Percentiles rank a stretch among this genome's conserved stretches.
Evolutionary conservation across 495 filamentous ascomycete species (phyloP).

Genomic region (Neurospora pannonica): DNA sequence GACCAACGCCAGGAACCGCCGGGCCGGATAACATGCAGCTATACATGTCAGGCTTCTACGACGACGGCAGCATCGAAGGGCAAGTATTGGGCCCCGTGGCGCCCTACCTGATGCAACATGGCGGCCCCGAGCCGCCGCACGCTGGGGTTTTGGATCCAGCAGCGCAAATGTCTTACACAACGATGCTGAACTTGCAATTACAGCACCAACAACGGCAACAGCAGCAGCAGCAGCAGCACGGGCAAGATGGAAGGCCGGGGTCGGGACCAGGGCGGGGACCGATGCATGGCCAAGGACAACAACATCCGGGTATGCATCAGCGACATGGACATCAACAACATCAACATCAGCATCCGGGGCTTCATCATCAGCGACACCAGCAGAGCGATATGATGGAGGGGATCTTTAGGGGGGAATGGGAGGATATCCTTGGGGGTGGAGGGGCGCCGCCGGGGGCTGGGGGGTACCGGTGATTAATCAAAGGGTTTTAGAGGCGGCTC

Average conservation of each 20-base stretch:
- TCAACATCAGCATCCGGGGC: conserved; percentile 8
- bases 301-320: conserved; percentile 12
- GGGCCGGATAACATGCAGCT: conserved; percentile 24
- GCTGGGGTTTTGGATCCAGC: conserved; percentile 23
- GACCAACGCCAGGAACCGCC: neutral
- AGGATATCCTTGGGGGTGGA: conserved; percentile 14
- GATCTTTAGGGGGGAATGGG: conserved; percentile 22
- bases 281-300: neutral
- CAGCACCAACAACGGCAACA: conserved; percentile 1
- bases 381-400: conserved; percentile 32
- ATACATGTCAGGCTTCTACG: conserved; percentile 33
- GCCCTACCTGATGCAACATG: conserved; percentile 34
- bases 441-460: neutral
- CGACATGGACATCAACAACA: conserved; percentile 6
- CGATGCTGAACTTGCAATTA: conserved; percentile 5
- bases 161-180: conserved; percentile 26
- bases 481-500: neutral
- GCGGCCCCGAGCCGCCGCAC: conserved; percentile 11
- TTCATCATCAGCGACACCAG: conserved; percentile 22
- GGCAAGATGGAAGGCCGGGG: neutral
- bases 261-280: neutral
- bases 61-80: conserved; percentile 31
- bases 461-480: neutral
- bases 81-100: conserved; percentile 38
- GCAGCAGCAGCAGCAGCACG: neutral